phyloP scores from a whole-genome alignment of 345 rosid genomes.

The Murraya paniculata region DNA sequence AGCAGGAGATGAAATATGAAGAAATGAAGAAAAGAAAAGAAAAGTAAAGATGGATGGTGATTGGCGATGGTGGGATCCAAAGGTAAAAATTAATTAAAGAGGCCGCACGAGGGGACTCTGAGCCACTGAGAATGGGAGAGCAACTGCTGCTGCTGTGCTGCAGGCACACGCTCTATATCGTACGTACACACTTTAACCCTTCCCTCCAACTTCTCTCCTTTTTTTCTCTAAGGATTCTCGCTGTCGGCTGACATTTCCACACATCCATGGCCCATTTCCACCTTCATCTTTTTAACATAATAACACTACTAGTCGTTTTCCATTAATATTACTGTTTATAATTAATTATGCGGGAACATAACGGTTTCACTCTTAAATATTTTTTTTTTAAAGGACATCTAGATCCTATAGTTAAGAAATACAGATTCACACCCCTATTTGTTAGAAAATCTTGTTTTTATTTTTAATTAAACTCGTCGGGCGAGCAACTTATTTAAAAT shows the following conservation, averaged over 20 bases:
- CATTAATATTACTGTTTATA: neutral
- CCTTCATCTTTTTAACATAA: neutral
- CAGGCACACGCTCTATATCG: neutral
- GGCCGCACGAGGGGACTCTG: conserved; percentile 42
- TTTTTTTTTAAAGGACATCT: too few relatives aligned
- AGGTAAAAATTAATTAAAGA: neutral
- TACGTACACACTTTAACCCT: neutral
- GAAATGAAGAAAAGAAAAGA: neutral
- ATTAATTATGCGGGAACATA: too few relatives aligned
- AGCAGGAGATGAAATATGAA: neutral
- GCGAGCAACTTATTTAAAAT: too few relatives aligned
- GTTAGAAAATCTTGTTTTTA: too few relatives aligned
- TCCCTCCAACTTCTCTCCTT: neutral
- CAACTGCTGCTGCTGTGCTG: neutral
- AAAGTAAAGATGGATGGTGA: neutral
- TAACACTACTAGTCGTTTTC: neutral
- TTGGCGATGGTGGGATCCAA: conserved; percentile 1
- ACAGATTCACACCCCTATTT: too few relatives aligned
- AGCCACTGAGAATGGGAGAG: conserved; percentile 3
- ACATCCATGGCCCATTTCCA: conserved; percentile 4
- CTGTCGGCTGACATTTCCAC: conserved; percentile 37
- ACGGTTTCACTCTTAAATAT: too few relatives aligned
- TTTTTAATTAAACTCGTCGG: too few relatives aligned
- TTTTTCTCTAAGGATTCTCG: conserved; percentile 32
- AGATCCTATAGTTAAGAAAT: too few relatives aligned